Conservation (phyloP, 2,329 filamentous ascomycete genomes). For the Cadophora luteo-olivacea region DNA sequence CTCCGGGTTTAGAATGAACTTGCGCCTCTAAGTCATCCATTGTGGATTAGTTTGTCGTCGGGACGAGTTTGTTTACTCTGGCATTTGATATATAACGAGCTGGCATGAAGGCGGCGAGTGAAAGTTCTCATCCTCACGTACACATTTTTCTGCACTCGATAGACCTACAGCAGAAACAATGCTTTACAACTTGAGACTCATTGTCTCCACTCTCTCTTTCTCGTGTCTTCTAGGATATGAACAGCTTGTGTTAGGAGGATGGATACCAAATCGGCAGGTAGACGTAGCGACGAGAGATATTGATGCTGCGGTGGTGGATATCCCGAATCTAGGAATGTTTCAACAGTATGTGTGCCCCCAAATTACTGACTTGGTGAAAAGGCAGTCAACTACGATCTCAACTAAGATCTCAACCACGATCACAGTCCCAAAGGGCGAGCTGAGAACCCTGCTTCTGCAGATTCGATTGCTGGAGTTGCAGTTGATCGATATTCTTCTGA, state of each 20-base stretch:
- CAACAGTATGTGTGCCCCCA: conserved; percentile 33
- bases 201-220: conserved; percentile 19
- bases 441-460: conserved; percentile 20
- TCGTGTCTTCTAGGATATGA: conserved; percentile 13
- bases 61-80: conserved; percentile 13
- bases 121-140: neutral
- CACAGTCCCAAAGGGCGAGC: conserved; percentile 20
- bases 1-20: neutral
- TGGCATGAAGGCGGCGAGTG: neutral
- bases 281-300: conserved; percentile 6
- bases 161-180: conserved; percentile 9
- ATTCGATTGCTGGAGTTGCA: conserved; percentile 16
- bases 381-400: conserved; percentile 15
- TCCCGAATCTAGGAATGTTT: conserved; percentile 22
- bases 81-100: neutral
- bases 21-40: neutral
- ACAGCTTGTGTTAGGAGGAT: neutral
- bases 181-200: conserved; percentile 18
- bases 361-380: conserved; percentile 22
- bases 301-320: neutral
- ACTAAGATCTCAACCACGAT: neutral
- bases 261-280: conserved; percentile 20
- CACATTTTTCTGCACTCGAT: neutral
- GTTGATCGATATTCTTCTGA: conserved; percentile 13
- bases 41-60: neutral